These are phyloP conservation scores for Metrosideros polymorpha DNA, from an alignment of 441 rosid species.

Conservation along the genomic window DNA sequence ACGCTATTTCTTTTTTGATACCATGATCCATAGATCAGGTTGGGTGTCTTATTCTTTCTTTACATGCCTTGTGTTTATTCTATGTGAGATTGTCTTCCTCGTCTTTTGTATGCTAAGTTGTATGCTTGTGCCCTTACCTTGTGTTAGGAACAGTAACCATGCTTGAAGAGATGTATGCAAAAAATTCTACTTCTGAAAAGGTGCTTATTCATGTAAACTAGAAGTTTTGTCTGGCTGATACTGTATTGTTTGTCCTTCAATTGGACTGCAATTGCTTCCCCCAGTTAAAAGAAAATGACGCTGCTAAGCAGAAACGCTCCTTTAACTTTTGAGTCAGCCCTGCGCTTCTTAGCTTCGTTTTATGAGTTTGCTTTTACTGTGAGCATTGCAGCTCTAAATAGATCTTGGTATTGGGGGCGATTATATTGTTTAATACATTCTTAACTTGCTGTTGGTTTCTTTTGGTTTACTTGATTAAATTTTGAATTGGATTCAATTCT, in stretches of 20 bases:
- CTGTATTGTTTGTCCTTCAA: not conserved
- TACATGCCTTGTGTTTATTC: not conserved
- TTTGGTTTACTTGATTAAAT: not conserved
- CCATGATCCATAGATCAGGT: not conserved
- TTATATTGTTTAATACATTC: not conserved
- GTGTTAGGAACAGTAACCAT: not conserved
- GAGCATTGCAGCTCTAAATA: not conserved
- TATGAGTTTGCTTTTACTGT: not conserved
- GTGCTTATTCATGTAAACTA: not conserved
- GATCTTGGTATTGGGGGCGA: not conserved
- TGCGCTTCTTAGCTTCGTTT: not conserved
- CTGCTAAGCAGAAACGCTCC: not conserved
- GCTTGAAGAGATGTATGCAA: not conserved
- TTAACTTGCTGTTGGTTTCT: not conserved
- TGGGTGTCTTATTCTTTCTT: not conserved
- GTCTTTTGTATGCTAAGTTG: not conserved
- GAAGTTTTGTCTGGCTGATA: not conserved
- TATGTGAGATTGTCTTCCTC: not conserved
- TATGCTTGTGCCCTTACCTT: not conserved
- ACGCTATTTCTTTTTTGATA: not conserved
- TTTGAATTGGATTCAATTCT: not conserved
- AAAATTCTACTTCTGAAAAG: not conserved
- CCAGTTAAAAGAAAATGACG: not conserved
- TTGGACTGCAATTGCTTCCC: not conserved
- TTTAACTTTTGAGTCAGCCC: not conserved